Evolutionary conservation across 495 filamentous ascomycete species (phyloP).

Genomic region (Neurospora sp.): DNA sequence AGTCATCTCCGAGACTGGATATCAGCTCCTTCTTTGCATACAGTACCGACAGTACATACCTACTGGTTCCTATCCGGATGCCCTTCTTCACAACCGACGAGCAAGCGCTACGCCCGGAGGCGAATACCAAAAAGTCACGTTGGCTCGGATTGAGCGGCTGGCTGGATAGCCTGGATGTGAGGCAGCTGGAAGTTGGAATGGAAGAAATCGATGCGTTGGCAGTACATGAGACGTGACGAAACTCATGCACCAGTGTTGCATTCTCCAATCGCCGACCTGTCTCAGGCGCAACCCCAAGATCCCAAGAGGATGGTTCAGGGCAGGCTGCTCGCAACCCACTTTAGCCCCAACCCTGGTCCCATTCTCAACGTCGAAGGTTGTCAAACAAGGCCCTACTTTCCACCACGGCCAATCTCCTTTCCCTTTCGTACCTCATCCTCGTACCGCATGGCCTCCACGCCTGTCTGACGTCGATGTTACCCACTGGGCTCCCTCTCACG

Average conservation of each 20-base stretch:
- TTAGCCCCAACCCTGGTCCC: not conserved
- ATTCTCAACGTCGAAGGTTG: not conserved
- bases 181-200: conserved; percentile 4
- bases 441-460: not conserved
- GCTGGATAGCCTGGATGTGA: conserved; percentile 6
- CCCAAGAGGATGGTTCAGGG: conserved; percentile 23
- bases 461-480: not conserved
- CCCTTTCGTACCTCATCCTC: not conserved
- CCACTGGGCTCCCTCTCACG: not conserved
- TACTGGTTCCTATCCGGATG: not conserved
- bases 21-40: not conserved
- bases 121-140: conserved; percentile 8
- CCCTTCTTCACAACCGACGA: not conserved
- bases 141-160: conserved; percentile 15
- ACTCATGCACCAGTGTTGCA: conserved; percentile 3
- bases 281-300: conserved; percentile 12
- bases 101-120: not conserved
- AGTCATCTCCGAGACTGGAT: not conserved
- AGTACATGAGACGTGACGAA: conserved; percentile 24
- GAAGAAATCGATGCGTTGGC: conserved; percentile 17
- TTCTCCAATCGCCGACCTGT: conserved; percentile 18
- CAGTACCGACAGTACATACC: not conserved
- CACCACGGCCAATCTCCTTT: not conserved
- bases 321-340: not conserved
- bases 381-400: not conserved